Evolutionary conservation across 768 basidiomycete genomes (phyloP).

Genomic region (Trametes meyenii): DNA sequence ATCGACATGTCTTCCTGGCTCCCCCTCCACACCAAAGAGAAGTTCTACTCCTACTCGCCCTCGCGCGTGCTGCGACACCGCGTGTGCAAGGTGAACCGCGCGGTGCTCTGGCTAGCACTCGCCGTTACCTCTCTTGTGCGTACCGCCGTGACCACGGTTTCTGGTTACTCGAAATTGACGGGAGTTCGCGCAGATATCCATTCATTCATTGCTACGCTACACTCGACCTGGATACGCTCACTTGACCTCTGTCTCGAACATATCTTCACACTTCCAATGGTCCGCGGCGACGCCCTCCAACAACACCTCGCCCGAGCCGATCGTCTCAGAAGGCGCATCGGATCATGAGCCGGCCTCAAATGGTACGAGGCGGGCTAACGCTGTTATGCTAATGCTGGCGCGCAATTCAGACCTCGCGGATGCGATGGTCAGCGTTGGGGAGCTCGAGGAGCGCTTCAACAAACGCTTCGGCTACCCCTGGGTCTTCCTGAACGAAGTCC

Average conservation of each 20-base stretch:
- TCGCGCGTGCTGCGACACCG: slow-evolving; percentile 2
- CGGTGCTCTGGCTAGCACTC: neutral
- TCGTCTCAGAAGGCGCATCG: neutral
- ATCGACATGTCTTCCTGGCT: slow-evolving; percentile 15
- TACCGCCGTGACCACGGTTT: no score
- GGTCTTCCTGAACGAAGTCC: slow-evolving; percentile 85
- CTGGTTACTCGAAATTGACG: neutral
- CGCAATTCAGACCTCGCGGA: slow-evolving; percentile 63
- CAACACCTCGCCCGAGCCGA: neutral
- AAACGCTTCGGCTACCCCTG: slow-evolving; percentile 80
- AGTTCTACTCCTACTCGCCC: neutral
- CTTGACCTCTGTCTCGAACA: slow-evolving; percentile 1
- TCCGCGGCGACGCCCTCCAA: neutral
- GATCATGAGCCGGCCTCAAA: neutral
- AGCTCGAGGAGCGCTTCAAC: slow-evolving; percentile 90
- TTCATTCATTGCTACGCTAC: slow-evolving; percentile 11
- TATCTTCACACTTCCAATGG: slow-evolving; percentile 8
- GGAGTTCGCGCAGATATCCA: neutral
- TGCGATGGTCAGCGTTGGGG: slow-evolving; percentile 64
- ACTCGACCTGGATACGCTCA: slow-evolving; percentile 4
- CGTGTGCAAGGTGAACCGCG: slow-evolving; percentile 8
- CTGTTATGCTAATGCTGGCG: slow-evolving; percentile 52
- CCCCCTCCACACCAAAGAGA: slow-evolving; percentile 7
- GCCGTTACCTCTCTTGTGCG: neutral
- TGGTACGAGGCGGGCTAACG: slow-evolving; percentile 33